Evolutionary conservation across 202 grass and related monocot genomes (phyloP), one percentile per base, ranked within the genome.

Genomic region (Carex arenaria): DNA sequence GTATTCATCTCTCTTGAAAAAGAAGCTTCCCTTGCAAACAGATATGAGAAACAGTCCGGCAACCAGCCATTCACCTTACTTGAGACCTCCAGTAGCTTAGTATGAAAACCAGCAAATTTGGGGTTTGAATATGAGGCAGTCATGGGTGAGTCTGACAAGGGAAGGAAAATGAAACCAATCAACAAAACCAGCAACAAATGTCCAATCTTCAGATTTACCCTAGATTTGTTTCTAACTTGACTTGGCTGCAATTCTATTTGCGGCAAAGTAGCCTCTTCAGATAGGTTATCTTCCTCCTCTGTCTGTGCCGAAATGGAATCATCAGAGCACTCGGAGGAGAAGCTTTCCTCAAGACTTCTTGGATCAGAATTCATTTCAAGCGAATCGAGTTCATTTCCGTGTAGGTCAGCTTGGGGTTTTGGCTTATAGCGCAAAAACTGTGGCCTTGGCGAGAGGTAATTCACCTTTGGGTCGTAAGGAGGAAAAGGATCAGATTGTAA

Each of bases 371-470:
- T 15, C 36, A 23, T 61, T 0, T 80, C 73, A 47, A 72, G 36
- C 4, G 86, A 13, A 62, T 70, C 61, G 28, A 56, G 40, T 42
- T 84, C 88, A 23, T 72, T 42, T 19, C 36, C 43, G 15, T 72
- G 88, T 59, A 69, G 85, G 52, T 90, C 86, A 72, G 91, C 54
- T 65, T 78, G 87, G n/a, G 85, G 91, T 56, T 90, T 98, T 5
- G 93, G 91, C 53, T 79, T 93, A 81, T 98, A 98, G 69, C 88
- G 91, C 40, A 98, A 88, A 80, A 87, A 98, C 42, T 64, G 91
- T n/a, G 95, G 95, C 80, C 95, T 85, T 23, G 95, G 95, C 49
- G 95, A 95, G 19, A 94, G 89, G 63, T 89, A 98, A 74, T 98
- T 98, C 4, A 87, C 94, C 86, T 89, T 90, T 83, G 95, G 95